Conservation (phyloP, 176 grass and related monocot species). For the Miscanthus lutarioriparius region DNA sequence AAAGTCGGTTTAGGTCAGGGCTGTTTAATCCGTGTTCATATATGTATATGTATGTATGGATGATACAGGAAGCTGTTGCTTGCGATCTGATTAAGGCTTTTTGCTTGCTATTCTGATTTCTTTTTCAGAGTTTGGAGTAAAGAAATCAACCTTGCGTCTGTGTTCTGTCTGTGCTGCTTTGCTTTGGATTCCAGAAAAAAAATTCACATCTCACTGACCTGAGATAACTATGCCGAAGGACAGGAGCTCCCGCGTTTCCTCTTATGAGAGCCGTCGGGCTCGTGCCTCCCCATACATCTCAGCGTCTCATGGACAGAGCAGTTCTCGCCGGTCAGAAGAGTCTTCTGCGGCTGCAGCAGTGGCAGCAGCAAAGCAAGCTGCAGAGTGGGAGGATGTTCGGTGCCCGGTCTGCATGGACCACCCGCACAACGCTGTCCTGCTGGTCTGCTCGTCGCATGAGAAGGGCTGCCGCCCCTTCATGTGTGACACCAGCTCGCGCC, state of each 20-base stretch:
- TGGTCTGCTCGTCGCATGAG: conserved; percentile 68
- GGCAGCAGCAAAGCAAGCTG: conserved; percentile 29
- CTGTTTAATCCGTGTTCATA: background rate
- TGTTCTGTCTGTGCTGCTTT: conserved; percentile 42
- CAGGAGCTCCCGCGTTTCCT: conserved; percentile 49
- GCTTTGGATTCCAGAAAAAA: conserved; percentile 41
- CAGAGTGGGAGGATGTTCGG: conserved; percentile 71
- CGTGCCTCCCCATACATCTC: conserved; percentile 36
- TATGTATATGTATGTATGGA: background rate
- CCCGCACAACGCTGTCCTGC: conserved; percentile 83
- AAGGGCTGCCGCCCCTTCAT: conserved; percentile 87
- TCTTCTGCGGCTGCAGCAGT: background rate
- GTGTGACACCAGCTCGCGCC: conserved; percentile 71
- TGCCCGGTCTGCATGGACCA: conserved; percentile 96
- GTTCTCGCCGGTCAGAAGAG: conserved; percentile 29
- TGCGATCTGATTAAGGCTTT: conserved; percentile 29
- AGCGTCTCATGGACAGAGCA: background rate
- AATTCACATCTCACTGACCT: conserved; percentile 40
- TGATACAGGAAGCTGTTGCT: background rate
- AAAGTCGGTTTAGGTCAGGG: background rate
- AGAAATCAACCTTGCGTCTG: conserved; percentile 51
- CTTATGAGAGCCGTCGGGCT: conserved; percentile 29
- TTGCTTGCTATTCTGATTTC: conserved; percentile 9
- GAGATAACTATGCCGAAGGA: conserved; percentile 73
- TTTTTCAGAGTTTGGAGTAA: conserved; percentile 59